Base-by-base conservation (phyloP, 1,139 yeast genomes). In the Williopsis jadinii region DNA sequence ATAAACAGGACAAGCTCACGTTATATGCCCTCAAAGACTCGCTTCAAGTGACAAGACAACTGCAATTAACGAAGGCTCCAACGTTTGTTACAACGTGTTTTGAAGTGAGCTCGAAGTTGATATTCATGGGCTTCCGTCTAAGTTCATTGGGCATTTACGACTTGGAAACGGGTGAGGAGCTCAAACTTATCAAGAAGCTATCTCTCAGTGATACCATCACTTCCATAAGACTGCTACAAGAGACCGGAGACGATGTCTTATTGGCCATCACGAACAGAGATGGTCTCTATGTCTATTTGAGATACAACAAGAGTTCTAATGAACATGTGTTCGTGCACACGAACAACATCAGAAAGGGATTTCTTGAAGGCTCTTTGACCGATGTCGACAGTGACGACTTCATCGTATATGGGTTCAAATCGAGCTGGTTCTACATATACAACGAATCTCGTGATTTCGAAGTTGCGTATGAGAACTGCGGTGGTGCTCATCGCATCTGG, bases 401-500 rank as follows among this genome's bases (percentile, higher is more conserved):
- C 38, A 63, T 84, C 3, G 61, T 85, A 2, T 85, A 77, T 55
- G 97, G 97, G 0, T 92, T 92, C 67, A 79, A 80, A 50, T 85
- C 94, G 1, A 82, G 84, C 38, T 66, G 72, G 40, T 88, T 92
- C 58, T 84, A 81, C 53, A 63, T 87, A 19, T 87, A 90, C 82
- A 86, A 90, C 57, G 95, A 87, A 55, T 77, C 90, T 0, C 68
- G 73, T 34, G 90, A 85, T 51, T 69, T 73, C 39, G 96, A 88
- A 56, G 59, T 86, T 5, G 67, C 75, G 42, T 75, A 77, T 46
- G 86, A 80, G 48, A 62, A 71, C n/a, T 92, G 97, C 60, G 97
- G 97, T 19, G 97, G 97, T 1, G 77, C 92, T 3, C 97, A 90
- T 56, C 70, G 97, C 49, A 75, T 77, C 46, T 92, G 97, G 96